These are phyloP conservation scores for Pichia sp. DNA, from an alignment of 1,139 yeast species.

Conservation along the genomic window DNA sequence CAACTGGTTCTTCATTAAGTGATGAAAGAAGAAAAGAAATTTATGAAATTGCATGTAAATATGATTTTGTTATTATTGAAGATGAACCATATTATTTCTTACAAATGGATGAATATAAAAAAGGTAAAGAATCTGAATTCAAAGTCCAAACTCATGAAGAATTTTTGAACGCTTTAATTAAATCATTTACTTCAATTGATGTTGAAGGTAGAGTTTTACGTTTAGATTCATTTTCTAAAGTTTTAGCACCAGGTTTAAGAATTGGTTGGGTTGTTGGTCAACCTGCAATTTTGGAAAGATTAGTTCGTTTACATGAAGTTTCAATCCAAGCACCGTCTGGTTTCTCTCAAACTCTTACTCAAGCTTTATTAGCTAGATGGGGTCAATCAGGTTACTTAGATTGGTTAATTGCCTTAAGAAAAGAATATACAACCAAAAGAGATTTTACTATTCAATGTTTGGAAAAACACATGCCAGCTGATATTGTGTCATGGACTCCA, in stretches of 20 bases:
- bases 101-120: constrained; percentile 70
- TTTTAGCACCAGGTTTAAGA: constrained; percentile 87
- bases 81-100: constrained; percentile 94
- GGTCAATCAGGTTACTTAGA: constrained; percentile 73
- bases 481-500: constrained; percentile 50
- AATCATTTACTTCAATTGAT: constrained; percentile 74
- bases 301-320: constrained; percentile 71
- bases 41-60: constrained; percentile 67
- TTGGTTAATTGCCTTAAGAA: constrained; percentile 83
- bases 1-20: constrained; percentile 79
- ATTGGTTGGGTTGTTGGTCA: constrained; percentile 90
- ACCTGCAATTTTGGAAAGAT: constrained; percentile 56
- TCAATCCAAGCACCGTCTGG: constrained; percentile 81
- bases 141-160: constrained; percentile 38
- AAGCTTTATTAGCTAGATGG: constrained; percentile 57
- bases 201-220: constrained; percentile 86
- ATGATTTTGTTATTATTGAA: constrained; percentile 76
- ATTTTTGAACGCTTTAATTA: constrained; percentile 63
- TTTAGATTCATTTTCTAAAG: constrained; percentile 88
- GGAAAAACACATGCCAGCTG: constrained; percentile 52
- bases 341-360: constrained; percentile 62
- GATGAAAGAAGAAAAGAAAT: constrained; percentile 65
- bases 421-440: constrained; percentile 73
- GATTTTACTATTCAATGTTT: constrained; percentile 72
- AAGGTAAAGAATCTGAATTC: constrained; percentile 36